Evolutionary conservation across 176 grass and related monocot species (phyloP).

Genomic region (Oryza officinalis): DNA sequence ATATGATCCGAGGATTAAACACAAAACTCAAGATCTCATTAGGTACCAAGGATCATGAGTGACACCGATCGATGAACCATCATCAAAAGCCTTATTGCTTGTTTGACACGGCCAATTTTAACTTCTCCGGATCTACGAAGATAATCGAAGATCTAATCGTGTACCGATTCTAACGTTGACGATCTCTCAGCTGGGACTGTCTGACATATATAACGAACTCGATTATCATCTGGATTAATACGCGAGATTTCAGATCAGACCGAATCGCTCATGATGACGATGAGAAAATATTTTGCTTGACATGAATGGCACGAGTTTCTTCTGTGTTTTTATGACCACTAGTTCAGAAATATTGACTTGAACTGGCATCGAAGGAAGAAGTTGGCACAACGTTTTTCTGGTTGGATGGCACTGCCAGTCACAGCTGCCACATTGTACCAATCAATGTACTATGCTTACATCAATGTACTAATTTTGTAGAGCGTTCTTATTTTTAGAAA

Average conservation of each 20-base stretch:
- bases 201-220: conserved; percentile 7
- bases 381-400: not conserved
- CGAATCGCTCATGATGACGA: conserved; percentile 17
- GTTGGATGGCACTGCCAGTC: not conserved
- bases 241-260: conserved; percentile 31
- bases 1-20: conserved; percentile 18
- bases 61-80: conserved; percentile 21
- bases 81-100: not conserved
- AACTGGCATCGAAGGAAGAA: not conserved
- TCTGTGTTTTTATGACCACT: not conserved
- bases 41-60: conserved; percentile 13
- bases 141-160: conserved; percentile 7
- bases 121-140: conserved; percentile 4
- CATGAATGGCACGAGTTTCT: not conserved
- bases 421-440: not conserved
- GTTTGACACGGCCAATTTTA: conserved; percentile 29
- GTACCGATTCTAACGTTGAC: conserved; percentile 31
- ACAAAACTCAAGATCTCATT: conserved; percentile 17
- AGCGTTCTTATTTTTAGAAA: too few relatives aligned
- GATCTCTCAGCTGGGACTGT: not conserved
- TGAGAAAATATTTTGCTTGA: conserved; percentile 12
- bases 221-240: conserved; percentile 9
- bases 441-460: not conserved
- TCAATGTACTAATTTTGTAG: too few relatives aligned
- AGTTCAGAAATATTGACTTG: conserved; percentile 12